phyloP scores from a whole-genome alignment of 176 grass and related monocot genomes.

The Oryza australiensis region DNA sequence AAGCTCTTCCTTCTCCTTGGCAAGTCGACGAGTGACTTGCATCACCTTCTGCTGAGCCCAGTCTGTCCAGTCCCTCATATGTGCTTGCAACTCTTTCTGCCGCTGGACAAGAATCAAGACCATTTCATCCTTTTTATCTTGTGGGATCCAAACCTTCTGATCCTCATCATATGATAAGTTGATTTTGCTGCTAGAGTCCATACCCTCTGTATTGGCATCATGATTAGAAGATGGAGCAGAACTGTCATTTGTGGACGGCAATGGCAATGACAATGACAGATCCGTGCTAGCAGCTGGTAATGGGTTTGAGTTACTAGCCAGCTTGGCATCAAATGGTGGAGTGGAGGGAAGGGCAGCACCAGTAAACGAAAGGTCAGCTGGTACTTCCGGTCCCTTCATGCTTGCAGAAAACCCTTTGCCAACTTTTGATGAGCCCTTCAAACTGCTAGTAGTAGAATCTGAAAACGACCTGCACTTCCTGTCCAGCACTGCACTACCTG shows the following conservation, averaged over 20 bases:
- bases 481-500: slow-evolving; percentile 54
- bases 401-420: slow-evolving; percentile 55
- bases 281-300: slow-evolving; percentile 62
- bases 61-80: slow-evolving; percentile 79
- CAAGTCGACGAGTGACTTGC: slow-evolving; percentile 80
- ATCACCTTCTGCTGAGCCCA: slow-evolving; percentile 99
- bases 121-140: slow-evolving; percentile 85
- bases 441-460: slow-evolving; percentile 51
- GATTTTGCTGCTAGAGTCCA: slow-evolving; percentile 49
- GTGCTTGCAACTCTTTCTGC: slow-evolving; percentile 74
- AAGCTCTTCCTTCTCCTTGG: slow-evolving; percentile 83
- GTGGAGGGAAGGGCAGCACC: slow-evolving; percentile 43
- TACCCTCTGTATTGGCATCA: slow-evolving; percentile 35
- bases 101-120: slow-evolving; percentile 69
- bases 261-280: slow-evolving; percentile 61
- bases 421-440: slow-evolving; percentile 71
- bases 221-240: slow-evolving; percentile 36
- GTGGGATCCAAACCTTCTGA: slow-evolving; percentile 62
- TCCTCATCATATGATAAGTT: slow-evolving; percentile 53
- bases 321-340: slow-evolving; percentile 51
- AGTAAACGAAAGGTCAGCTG: slow-evolving; percentile 72
- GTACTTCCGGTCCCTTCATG: slow-evolving; percentile 48
- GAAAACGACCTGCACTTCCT: slow-evolving; percentile 65
- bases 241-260: slow-evolving; percentile 50
- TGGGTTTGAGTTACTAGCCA: slow-evolving; percentile 26